These are phyloP conservation scores for Filobasidium wieringae DNA, from an alignment of 768 basidiomycete species.

Conservation along the genomic window DNA sequence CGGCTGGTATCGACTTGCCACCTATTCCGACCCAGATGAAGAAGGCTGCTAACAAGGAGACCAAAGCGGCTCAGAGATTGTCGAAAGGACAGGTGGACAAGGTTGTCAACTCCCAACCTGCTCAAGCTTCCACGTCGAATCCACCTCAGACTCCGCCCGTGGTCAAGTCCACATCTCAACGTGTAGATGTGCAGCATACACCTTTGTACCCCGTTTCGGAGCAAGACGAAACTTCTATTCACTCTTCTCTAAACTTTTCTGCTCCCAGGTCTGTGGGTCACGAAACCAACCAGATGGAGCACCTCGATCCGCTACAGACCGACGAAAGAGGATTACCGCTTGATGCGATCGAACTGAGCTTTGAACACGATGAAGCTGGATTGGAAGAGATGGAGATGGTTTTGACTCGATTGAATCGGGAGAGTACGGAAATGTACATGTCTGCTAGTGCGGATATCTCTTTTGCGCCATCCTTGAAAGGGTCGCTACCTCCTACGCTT, in stretches of 20 bases:
- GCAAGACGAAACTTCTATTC: not conserved
- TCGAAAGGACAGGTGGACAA: not conserved
- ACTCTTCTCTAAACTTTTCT: not conserved
- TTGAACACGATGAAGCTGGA: not conserved
- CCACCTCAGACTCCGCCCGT: not conserved
- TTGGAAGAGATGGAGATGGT: constrained; percentile 16
- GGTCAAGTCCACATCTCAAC: not conserved
- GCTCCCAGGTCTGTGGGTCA: not conserved
- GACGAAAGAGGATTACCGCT: not conserved
- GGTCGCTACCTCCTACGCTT: not conserved
- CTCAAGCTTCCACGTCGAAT: not conserved
- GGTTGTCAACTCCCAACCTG: not conserved
- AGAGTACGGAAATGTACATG: not conserved
- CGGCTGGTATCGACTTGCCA: constrained; percentile 8
- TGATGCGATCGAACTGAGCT: not conserved
- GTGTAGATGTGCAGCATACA: not conserved
- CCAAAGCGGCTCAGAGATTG: not conserved
- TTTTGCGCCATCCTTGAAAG: not conserved
- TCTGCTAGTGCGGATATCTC: not conserved
- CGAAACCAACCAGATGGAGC: not conserved
- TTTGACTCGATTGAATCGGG: not conserved
- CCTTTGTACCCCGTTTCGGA: not conserved
- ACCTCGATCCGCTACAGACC: not conserved
- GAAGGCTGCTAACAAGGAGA: constrained; percentile 3
- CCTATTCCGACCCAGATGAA: constrained; percentile 8